A percentile compares a stretch with the other conserved stretches of the same genome.
These are phyloP conservation scores for Beauveria sp. DNA, from an alignment of 2,329 filamentous ascomycete genomes.

Conservation along the genomic window DNA sequence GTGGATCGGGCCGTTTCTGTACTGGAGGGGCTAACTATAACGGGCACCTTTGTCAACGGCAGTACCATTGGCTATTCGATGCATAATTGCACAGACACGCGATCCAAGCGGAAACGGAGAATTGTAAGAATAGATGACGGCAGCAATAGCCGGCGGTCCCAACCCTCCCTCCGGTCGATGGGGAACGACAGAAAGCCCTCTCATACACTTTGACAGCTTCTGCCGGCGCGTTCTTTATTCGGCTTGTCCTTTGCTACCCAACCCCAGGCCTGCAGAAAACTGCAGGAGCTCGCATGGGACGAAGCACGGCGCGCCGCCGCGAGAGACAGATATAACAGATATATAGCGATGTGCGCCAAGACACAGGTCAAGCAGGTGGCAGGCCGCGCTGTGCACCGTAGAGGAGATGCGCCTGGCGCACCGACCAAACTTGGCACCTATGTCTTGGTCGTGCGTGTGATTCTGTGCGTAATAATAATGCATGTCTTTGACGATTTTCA, in stretches of 20 bases:
- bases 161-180: too few species aligned
- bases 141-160: too few species aligned
- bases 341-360: too few species aligned
- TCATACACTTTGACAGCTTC: not conserved
- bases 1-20: conserved; percentile 7
- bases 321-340: not conserved
- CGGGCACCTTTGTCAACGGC: conserved; percentile 1
- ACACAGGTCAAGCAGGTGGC: too few species aligned
- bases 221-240: not conserved
- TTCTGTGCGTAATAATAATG: not conserved
- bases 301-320: not conserved
- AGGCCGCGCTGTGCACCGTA: too few species aligned
- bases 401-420: conserved; percentile 1
- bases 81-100: not conserved
- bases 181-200: not conserved
- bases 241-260: not conserved
- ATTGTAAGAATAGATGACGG: too few species aligned
- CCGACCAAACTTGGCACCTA: not conserved
- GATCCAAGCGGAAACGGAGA: not conserved
- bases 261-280: not conserved
- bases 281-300: not conserved
- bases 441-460: not conserved
- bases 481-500: not conserved
- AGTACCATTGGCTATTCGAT: not conserved
- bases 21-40: not conserved